Conservation (phyloP, 2,329 filamentous ascomycete species). For the Exophiala viscosa region DNA sequence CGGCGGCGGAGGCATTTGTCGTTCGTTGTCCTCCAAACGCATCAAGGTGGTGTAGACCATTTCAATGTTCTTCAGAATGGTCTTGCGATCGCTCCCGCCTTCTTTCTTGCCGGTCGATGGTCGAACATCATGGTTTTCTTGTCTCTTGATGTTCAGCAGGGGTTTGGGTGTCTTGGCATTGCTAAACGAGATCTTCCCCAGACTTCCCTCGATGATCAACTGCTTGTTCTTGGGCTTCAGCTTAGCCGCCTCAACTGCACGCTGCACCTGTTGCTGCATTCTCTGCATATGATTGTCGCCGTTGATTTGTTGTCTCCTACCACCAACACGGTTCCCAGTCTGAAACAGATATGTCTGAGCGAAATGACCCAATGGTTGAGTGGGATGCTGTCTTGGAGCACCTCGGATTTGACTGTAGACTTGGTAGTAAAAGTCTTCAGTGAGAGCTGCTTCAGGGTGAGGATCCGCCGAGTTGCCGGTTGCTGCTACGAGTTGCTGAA, state of each 20-base stretch:
- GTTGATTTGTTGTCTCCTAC: conserved; percentile 70
- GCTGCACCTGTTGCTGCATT: conserved; percentile 98
- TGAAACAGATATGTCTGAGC: conserved; percentile 97
- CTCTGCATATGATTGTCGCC: conserved; percentile 97
- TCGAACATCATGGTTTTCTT: conserved; percentile 61
- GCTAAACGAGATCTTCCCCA: conserved; percentile 98
- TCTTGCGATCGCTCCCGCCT: conserved; percentile 70
- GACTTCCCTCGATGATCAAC: conserved; percentile 88
- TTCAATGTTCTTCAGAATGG: conserved; percentile 81
- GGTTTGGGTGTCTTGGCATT: conserved; percentile 97
- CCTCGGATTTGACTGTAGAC: conserved; percentile 93
- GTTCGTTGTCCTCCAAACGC: conserved; percentile 89
- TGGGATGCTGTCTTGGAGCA: conserved; percentile 82
- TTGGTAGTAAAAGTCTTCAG: conserved; percentile 98
- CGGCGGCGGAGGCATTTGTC: conserved; percentile 68
- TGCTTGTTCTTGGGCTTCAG: conserved; percentile 97
- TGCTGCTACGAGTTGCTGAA: conserved; percentile 91
- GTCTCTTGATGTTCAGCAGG: conserved; percentile 88
- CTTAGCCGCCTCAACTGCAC: conserved; percentile 94
- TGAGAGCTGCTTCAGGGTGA: conserved; percentile 72
- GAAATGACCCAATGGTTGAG: conserved; percentile 91
- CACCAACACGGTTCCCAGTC: conserved; percentile 77
- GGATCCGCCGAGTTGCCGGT: conserved; percentile 81
- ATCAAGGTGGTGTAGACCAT: conserved; percentile 83
- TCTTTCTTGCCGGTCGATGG: conserved; percentile 43